A percentile compares a stretch with the other conserved stretches of the same genome.
phyloP scores from a whole-genome alignment of 768 basidiomycete genomes.

The Mycena pura region DNA sequence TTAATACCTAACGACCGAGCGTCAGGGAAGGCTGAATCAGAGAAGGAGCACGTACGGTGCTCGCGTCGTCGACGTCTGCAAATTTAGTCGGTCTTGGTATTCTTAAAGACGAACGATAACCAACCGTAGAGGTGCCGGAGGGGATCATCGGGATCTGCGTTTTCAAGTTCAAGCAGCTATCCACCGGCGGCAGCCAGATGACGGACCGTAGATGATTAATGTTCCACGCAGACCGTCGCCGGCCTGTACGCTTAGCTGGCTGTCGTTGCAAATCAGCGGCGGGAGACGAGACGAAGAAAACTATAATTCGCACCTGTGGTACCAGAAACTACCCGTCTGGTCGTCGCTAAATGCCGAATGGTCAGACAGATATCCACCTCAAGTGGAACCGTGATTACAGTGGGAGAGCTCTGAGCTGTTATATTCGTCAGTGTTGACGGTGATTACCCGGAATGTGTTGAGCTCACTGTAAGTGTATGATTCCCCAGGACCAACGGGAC shows the following conservation, averaged over 20 bases:
- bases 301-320: slow-evolving; percentile 1
- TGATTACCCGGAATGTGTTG: neutral
- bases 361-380: neutral
- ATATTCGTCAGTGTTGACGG: neutral
- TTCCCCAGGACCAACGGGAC: slow-evolving; percentile 13
- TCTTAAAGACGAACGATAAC: neutral
- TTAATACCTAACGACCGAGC: slow-evolving; percentile 1
- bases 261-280: slow-evolving; percentile 29
- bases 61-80: slow-evolving; percentile 29
- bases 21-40: neutral
- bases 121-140: slow-evolving; percentile 12
- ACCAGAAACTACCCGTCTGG: slow-evolving; percentile 49
- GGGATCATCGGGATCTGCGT: slow-evolving; percentile 15
- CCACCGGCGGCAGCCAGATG: neutral
- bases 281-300: neutral
- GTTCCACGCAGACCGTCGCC: slow-evolving; percentile 43
- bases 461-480: slow-evolving; percentile 20
- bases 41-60: slow-evolving; percentile 32
- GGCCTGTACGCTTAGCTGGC: slow-evolving; percentile 42
- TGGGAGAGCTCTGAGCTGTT: slow-evolving; percentile 23
- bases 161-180: neutral
- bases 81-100: neutral
- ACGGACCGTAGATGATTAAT: slow-evolving; percentile 28
- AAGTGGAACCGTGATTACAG: neutral
- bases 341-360: slow-evolving; percentile 9